Evolutionary conservation across 805 yeast genomes (phyloP).

Genomic region (Kodamaea lidongshanica): DNA sequence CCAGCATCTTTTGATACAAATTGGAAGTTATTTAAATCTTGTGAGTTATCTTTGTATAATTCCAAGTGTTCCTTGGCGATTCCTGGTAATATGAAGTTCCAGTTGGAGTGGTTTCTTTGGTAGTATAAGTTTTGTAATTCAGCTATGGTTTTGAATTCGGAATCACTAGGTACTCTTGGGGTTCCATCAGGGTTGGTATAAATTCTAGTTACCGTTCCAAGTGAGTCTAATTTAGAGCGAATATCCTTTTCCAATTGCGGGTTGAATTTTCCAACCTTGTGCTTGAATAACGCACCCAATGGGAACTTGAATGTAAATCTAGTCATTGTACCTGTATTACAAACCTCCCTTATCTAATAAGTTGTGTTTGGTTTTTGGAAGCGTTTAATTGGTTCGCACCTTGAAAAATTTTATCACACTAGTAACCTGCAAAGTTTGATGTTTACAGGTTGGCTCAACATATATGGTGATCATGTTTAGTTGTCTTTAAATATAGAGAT

Average conservation of each 20-base stretch:
- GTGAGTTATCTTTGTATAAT: constrained; percentile 55
- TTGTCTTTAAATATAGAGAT: no score
- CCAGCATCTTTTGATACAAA: constrained; percentile 45
- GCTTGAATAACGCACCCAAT: constrained; percentile 32
- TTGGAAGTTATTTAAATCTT: constrained; percentile 52
- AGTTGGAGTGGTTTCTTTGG: constrained; percentile 48
- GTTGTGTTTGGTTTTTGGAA: no score
- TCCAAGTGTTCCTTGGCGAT: constrained; percentile 50
- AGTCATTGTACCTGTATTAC: no score
- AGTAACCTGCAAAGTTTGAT: no score
- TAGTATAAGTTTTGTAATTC: constrained; percentile 58
- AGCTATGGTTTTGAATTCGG: constrained; percentile 67
- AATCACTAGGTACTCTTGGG: constrained; percentile 61
- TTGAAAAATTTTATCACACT: no score
- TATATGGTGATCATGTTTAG: no score
- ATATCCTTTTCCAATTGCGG: constrained; percentile 54
- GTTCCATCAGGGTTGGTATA: constrained; percentile 75
- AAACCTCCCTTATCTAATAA: no score
- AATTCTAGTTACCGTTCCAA: constrained; percentile 60
- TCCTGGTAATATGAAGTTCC: constrained; percentile 41
- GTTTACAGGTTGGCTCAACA: no score
- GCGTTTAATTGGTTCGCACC: no score
- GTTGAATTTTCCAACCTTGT: constrained; percentile 37
- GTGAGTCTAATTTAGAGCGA: constrained; percentile 51
- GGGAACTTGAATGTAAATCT: constrained; percentile 40